phyloP scores from a whole-genome alignment of 2,329 filamentous ascomycete species.

The Cucurbitaria berberidis region DNA sequence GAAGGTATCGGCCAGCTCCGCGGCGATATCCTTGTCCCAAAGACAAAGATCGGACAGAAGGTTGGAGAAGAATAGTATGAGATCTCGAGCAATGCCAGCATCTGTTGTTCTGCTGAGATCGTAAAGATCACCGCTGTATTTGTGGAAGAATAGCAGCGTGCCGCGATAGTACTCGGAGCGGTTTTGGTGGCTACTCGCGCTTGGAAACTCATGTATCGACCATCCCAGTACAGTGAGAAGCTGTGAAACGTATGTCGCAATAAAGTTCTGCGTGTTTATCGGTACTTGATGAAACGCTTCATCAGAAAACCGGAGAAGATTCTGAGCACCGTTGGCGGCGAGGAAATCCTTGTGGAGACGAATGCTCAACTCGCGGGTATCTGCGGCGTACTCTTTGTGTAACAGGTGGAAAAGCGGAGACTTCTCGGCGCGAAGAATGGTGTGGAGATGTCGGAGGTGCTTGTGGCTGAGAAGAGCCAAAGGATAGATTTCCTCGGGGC shows the following conservation, averaged over 20 bases:
- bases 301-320: constrained; percentile 32
- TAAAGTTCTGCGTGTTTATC: constrained; percentile 15
- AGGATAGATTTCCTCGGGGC: constrained; percentile 21
- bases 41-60: constrained; percentile 35
- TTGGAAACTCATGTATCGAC: constrained; percentile 20
- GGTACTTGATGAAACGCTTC: constrained; percentile 29
- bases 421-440: constrained; percentile 34
- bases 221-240: constrained; percentile 33
- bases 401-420: constrained; percentile 33
- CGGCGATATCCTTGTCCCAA: constrained; percentile 33
- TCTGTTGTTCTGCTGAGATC: constrained; percentile 36
- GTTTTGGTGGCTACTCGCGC: constrained; percentile 13
- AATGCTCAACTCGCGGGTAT: constrained; percentile 25
- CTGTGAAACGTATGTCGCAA: constrained; percentile 25
- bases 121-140: constrained; percentile 37
- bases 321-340: constrained; percentile 28
- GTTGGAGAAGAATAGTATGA: constrained; percentile 27
- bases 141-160: constrained; percentile 33
- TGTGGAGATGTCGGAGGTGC: constrained; percentile 35
- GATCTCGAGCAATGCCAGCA: constrained; percentile 31
- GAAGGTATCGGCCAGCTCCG: constrained; percentile 31
- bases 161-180: constrained; percentile 27
- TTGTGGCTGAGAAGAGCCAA: constrained; percentile 33
- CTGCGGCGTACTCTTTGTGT: constrained; percentile 33
- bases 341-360: constrained; percentile 35